Conservation (phyloP, 495 filamentous ascomycete genomes). For the Aspergillus wentii region DNA sequence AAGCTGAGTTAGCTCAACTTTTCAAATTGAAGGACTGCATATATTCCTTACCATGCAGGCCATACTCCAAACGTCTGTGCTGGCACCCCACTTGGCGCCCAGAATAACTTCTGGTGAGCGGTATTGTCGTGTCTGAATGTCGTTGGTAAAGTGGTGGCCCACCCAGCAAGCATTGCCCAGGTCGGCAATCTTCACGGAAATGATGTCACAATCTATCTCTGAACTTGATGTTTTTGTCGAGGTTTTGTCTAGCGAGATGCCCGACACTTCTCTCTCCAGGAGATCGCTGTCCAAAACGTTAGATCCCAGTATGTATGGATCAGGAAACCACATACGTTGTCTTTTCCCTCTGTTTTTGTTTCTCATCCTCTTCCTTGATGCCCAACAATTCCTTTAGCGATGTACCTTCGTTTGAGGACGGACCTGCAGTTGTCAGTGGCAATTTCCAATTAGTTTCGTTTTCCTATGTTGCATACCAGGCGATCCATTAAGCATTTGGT, state of each 20-base stretch:
- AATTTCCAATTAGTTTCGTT: constrained; percentile 2
- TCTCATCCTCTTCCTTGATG: constrained; percentile 61
- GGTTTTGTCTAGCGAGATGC: constrained; percentile 85
- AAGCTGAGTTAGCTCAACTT: constrained; percentile 9
- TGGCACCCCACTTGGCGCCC: constrained; percentile 96
- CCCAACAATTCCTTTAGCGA: constrained; percentile 60
- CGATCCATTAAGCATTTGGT: constrained; percentile 71
- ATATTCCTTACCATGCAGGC: constrained; percentile 89
- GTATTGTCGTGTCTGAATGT: constrained; percentile 98
- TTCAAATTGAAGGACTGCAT: not conserved
- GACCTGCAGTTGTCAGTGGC: constrained; percentile 14
- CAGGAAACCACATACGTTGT: constrained; percentile 66
- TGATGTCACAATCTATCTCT: constrained; percentile 63
- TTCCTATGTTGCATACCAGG: constrained; percentile 64
- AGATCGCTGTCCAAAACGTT: constrained; percentile 60
- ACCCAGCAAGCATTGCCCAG: constrained; percentile 99
- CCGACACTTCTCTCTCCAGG: constrained; percentile 85
- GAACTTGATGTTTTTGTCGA: constrained; percentile 36
- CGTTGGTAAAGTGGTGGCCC: constrained; percentile 97
- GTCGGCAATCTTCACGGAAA: constrained; percentile 98
- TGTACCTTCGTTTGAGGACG: constrained; percentile 17
- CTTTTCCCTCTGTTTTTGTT: constrained; percentile 85
- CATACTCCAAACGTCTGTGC: constrained; percentile 99
- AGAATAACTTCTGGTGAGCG: constrained; percentile 95
- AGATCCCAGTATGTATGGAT: not conserved